These are phyloP conservation scores for Apiospora hydei DNA, from an alignment of 2,329 filamentous ascomycete genomes.

Conservation along the genomic window DNA sequence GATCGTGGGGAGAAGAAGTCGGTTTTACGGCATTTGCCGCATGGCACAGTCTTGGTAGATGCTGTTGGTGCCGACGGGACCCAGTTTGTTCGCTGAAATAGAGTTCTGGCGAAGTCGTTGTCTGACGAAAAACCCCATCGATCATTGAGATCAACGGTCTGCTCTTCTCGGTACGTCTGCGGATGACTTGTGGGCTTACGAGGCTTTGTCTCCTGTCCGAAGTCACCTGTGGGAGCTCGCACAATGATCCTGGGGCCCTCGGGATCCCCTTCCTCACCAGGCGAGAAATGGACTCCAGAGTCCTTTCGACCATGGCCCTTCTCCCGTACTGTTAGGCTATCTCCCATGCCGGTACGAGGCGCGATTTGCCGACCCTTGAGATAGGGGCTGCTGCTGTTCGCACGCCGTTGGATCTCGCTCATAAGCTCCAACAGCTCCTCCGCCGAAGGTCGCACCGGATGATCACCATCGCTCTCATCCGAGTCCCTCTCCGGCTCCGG, in stretches of 20 bases:
- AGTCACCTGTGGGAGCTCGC: background rate
- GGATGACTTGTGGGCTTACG: background rate
- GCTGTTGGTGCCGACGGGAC: background rate
- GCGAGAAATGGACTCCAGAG: background rate
- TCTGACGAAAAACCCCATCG: background rate
- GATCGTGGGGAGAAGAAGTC: background rate
- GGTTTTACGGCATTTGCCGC: background rate
- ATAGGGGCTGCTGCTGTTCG: background rate
- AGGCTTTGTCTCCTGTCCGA: background rate
- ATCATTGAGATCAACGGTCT: background rate
- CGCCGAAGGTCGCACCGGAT: background rate
- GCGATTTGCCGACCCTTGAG: background rate
- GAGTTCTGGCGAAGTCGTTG: background rate
- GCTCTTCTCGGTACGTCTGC: background rate
- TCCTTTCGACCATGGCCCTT: background rate
- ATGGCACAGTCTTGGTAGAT: background rate
- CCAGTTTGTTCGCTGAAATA: background rate
- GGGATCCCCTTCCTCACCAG: background rate
- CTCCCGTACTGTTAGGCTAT: background rate
- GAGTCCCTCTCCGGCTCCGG: fast-evolving
- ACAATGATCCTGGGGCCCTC: background rate
- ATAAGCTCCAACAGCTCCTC: background rate
- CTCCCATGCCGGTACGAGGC: background rate
- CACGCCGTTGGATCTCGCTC: background rate
- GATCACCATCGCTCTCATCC: background rate